Evolutionary conservation across 1,284 basidiomycete species (phyloP).

Genomic region (Leccinum griseonigrum): DNA sequence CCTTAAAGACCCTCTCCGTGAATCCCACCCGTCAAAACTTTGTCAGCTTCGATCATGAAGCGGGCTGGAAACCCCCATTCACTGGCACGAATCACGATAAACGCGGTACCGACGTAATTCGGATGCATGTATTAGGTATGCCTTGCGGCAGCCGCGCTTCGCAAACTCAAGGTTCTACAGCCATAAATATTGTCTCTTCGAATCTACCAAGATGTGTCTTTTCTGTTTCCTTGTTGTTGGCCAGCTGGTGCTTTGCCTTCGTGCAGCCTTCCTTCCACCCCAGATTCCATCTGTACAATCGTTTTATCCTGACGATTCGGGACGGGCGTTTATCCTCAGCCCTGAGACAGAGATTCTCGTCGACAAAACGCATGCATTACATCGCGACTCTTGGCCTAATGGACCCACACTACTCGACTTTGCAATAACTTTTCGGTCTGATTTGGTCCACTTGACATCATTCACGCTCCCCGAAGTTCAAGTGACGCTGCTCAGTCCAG

Average conservation of each 20-base stretch:
- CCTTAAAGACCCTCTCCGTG: no score
- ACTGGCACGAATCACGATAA: not conserved
- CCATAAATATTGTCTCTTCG: not conserved
- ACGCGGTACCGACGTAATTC: not conserved
- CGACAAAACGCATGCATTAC: conserved; percentile 12
- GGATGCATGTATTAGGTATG: not conserved
- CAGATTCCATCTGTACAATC: conserved; percentile 30
- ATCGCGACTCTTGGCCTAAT: not conserved
- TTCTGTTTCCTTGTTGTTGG: not conserved
- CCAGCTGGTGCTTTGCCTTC: not conserved
- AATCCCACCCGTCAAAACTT: no score
- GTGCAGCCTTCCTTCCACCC: conserved; percentile 12
- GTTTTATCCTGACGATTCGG: conserved; percentile 13
- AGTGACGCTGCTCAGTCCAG: conserved; percentile 1
- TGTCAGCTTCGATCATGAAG: no score
- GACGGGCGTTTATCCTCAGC: conserved; percentile 14
- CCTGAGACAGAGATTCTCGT: conserved; percentile 24
- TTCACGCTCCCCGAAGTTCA: conserved; percentile 17
- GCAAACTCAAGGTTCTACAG: no score
- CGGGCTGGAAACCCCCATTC: no score
- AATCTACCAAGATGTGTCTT: conserved; percentile 7
- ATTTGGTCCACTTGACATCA: conserved; percentile 22
- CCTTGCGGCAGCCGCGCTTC: no score
- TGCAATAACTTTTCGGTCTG: conserved; percentile 23
- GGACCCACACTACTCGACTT: conserved; percentile 24